Percentiles rank a stretch among this genome's conserved stretches.
phyloP scores from a whole-genome alignment of 2,329 filamentous ascomycete species.

The Didymella segeticola region DNA sequence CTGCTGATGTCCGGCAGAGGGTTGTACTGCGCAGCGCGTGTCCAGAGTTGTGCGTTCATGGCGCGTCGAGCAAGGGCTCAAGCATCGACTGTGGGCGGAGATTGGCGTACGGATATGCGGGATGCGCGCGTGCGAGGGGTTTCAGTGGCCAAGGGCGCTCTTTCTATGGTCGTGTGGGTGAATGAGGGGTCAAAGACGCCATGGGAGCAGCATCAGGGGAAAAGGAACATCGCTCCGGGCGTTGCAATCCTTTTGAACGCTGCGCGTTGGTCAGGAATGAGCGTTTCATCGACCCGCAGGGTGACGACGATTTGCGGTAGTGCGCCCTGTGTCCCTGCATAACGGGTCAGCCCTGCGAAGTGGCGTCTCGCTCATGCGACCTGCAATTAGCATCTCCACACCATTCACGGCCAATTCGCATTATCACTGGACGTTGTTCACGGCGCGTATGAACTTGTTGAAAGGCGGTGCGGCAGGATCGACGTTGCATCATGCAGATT shows the following conservation, averaged over 20 bases:
- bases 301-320: conserved; percentile 20
- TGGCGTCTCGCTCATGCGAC: conserved; percentile 16
- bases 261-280: conserved; percentile 20
- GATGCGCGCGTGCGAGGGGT: background rate
- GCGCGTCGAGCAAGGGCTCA: conserved; percentile 2
- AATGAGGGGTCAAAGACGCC: conserved; percentile 1
- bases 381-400: conserved; percentile 4
- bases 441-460: conserved; percentile 3
- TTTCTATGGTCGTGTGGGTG: conserved; percentile 7
- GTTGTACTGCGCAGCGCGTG: background rate
- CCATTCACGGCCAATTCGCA: background rate
- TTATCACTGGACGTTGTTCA: background rate
- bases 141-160: background rate
- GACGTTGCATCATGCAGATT: conserved; percentile 1
- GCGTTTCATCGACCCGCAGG: conserved; percentile 18
- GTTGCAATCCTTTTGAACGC: conserved; percentile 12
- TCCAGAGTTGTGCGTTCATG: conserved; percentile 13
- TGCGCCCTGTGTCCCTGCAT: conserved; percentile 16
- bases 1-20: conserved; percentile 5
- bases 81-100: conserved; percentile 14
- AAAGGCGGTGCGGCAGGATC: conserved; percentile 9
- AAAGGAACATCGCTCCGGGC: conserved; percentile 2
- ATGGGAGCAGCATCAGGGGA: conserved; percentile 11
- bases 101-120: conserved; percentile 9
- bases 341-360: conserved; percentile 7